Evolutionary conservation across 2,329 filamentous ascomycete species (phyloP), one percentile per base, ranked within the genome.

Genomic region (Pseudocercospora cruenta): DNA sequence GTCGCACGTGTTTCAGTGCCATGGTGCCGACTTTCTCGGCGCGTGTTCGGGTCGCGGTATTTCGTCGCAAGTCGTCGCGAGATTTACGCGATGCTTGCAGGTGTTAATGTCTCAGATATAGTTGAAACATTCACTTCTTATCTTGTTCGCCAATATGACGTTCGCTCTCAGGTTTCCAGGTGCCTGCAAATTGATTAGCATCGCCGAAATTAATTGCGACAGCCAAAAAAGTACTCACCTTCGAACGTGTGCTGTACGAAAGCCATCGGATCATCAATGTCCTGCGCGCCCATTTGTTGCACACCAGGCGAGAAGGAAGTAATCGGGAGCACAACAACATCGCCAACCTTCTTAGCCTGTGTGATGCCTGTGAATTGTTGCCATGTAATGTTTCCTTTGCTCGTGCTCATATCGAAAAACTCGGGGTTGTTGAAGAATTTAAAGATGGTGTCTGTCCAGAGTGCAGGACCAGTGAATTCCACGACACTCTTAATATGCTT

Each of bases 241-340:
- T 96, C 92, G 78, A 99, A 99, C 63, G 93, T 90, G 81, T 99
- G 95, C 81, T 95, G 94, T 67, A 99, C 95, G 83, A 96, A 98
- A 1, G 95, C 95, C 92, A 97, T 94, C 0, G 93, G 93, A 77
- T 98, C 91, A 72, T 97, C 93, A 49, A 89, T 86, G 69, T 96
- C 93, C 74, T 90, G 90, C 54, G 95, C 91, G 12, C 91, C 92
- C 93, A 97, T 98, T 78, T 97, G 93, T 72, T 89, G 87, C 53
- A 98, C 93, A 26, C 95, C 95, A 0, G 95, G 95, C 74, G 93
- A 97, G 83, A 99, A 99, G 79, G 93, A 94, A 6, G 95, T 99
- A 74, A 99, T 98, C 26, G 95, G 95, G 66, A 99, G 82, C 14
- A 99, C 90, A 60, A 97, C 88, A 2, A 97, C 93, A 79, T 99